Percentiles rank a stretch among this genome's conserved stretches.
Conservation (phyloP, 257 asterid genomes). For the Jasminum sambac region DNA sequence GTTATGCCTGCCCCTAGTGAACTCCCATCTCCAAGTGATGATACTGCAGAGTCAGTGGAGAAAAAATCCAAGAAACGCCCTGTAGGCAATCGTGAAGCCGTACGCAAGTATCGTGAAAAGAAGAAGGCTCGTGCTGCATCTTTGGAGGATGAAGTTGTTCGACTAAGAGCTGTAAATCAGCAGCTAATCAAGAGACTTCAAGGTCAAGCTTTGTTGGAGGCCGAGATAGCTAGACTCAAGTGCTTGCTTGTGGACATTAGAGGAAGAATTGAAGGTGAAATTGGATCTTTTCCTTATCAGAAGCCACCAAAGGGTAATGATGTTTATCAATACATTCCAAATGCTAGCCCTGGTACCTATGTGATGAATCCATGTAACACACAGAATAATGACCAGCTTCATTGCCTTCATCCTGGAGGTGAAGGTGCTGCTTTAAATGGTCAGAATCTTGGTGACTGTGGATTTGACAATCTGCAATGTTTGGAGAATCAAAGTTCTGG, state of each 20-base stretch:
- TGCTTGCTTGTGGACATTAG: conserved; percentile 93
- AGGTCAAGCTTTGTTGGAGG: conserved; percentile 84
- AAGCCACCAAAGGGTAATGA: conserved; percentile 37
- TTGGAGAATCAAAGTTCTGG: conserved; percentile 48
- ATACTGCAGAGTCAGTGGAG: conserved; percentile 82
- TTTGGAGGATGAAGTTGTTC: conserved; percentile 79
- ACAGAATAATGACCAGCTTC: conserved; percentile 70
- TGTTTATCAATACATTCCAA: conserved; percentile 8
- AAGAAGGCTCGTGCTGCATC: conserved; percentile 89
- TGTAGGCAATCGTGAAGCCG: conserved; percentile 88
- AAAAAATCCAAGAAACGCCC: conserved; percentile 71
- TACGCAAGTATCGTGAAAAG: conserved; percentile 92
- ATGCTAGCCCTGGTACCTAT: conserved; percentile 56
- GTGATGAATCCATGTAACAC: conserved; percentile 78
- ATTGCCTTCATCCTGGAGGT: conserved; percentile 76
- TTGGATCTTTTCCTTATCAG: conserved; percentile 95
- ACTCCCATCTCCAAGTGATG: conserved; percentile 66
- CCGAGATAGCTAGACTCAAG: conserved; percentile 88
- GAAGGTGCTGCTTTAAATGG: conserved; percentile 49
- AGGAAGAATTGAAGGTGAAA: conserved; percentile 97
- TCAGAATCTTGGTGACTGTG: conserved; percentile 60
- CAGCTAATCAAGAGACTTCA: conserved; percentile 85
- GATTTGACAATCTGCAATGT: conserved; percentile 60
- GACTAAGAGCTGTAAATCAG: conserved; percentile 79
- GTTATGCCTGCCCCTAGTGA: conserved; percentile 71